Percentiles rank a stretch among this genome's conserved stretches.
Evolutionary conservation across 352 stramenopile genomes (phyloP).

Genomic region (Globisporangium carolinianum): DNA sequence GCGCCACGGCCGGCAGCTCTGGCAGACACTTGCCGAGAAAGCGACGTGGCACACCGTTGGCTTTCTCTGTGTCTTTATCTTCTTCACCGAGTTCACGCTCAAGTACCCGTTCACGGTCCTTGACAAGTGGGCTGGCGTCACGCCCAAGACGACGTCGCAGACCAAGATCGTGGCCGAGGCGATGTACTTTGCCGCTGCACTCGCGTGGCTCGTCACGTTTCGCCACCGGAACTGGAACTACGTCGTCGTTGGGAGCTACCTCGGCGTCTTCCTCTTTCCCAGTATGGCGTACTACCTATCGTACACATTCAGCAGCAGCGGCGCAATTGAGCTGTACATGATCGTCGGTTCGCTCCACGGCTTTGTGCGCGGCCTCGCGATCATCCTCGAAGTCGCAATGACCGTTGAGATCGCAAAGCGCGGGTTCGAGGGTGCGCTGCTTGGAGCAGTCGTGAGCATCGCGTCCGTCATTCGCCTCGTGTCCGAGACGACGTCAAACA

Average conservation of each 20-base stretch:
- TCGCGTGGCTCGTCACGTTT: slow-evolving; percentile 26
- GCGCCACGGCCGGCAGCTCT: slow-evolving; percentile 30
- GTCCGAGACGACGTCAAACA: slow-evolving; percentile 16
- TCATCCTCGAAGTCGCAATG: slow-evolving; percentile 33
- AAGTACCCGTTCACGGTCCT: slow-evolving; percentile 29
- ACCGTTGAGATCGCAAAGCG: slow-evolving; percentile 34
- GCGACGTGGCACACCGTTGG: slow-evolving; percentile 27
- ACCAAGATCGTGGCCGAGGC: slow-evolving; percentile 22
- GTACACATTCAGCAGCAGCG: slow-evolving; percentile 18
- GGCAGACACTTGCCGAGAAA: slow-evolving; percentile 21
- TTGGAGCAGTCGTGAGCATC: slow-evolving; percentile 37
- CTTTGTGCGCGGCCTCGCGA: slow-evolving; percentile 24
- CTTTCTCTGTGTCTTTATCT: slow-evolving; percentile 38
- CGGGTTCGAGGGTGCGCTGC: slow-evolving; percentile 30
- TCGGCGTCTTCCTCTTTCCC: slow-evolving; percentile 20
- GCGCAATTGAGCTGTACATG: slow-evolving; percentile 23
- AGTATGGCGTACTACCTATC: slow-evolving; percentile 19
- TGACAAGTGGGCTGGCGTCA: slow-evolving; percentile 33
- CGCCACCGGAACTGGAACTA: slow-evolving; percentile 30
- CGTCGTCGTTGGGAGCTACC: slow-evolving; percentile 19
- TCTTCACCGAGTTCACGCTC: slow-evolving; percentile 43
- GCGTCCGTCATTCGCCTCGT: slow-evolving; percentile 30
- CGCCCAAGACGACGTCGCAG: slow-evolving; percentile 19
- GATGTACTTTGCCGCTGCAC: slow-evolving; percentile 21
- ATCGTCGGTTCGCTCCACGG: slow-evolving; percentile 27